A percentile compares a stretch with the other conserved stretches of the same genome.
These are phyloP conservation scores for Endogone sp. DNA, from an alignment of 192 early-diverging fungal genomes.

Conservation along the genomic window DNA sequence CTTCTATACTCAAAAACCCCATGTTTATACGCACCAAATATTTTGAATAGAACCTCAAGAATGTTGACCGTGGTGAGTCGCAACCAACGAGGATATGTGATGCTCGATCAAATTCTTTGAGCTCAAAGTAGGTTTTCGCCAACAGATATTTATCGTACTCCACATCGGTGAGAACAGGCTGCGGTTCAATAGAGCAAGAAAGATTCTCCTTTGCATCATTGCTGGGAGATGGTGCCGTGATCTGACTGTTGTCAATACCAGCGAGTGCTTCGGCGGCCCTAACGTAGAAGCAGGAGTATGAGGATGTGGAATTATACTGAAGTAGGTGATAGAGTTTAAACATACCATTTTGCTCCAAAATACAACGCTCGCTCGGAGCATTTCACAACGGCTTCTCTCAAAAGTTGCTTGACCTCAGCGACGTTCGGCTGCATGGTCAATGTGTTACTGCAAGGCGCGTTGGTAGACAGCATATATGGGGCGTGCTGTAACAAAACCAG, in stretches of 20 bases:
- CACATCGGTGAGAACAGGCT: slow-evolving; percentile 14
- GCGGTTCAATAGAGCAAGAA: slow-evolving; percentile 6
- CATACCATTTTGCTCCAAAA: slow-evolving; percentile 73
- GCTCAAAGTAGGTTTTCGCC: slow-evolving; percentile 70
- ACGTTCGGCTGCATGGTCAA: not conserved
- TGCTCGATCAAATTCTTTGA: slow-evolving; percentile 68
- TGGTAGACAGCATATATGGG: no score
- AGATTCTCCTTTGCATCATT: not conserved
- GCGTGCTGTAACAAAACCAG: not conserved
- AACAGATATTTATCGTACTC: slow-evolving; percentile 53
- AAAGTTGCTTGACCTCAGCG: slow-evolving; percentile 13
- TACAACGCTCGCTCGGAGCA: slow-evolving; percentile 68
- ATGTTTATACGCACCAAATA: slow-evolving; percentile 52
- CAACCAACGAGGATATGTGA: slow-evolving; percentile 46
- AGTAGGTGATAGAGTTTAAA: slow-evolving; percentile 7
- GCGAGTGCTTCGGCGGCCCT: slow-evolving; percentile 52
- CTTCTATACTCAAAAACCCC: no score
- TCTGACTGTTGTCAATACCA: slow-evolving; percentile 19
- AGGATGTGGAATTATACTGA: not conserved
- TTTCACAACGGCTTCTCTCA: slow-evolving; percentile 57
- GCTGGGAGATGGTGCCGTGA: not conserved
- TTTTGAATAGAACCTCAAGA: slow-evolving; percentile 76
- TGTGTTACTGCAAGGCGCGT: no score
- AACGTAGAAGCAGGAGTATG: not conserved
- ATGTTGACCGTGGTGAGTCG: slow-evolving; percentile 47